Evolutionary conservation across 2,329 filamentous ascomycete genomes (phyloP).

Genomic region (Ploettnerulaceae sp.): DNA sequence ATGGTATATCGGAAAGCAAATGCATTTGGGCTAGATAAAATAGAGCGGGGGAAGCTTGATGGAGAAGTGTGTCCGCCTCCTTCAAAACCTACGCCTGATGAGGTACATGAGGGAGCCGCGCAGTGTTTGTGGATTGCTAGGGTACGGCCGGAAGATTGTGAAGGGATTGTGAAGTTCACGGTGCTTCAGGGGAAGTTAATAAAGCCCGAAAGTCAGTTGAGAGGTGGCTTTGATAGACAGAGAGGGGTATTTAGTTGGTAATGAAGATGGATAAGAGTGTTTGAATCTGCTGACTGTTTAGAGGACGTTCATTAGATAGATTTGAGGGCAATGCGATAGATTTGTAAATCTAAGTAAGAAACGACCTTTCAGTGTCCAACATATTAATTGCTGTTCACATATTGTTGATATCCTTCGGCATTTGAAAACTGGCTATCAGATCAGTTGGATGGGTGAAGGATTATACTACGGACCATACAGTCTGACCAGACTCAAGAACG

Average conservation of each 20-base stretch:
- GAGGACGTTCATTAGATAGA: neutral
- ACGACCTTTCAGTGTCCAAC: too few species aligned
- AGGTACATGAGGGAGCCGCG: constrained; percentile 54
- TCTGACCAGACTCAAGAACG: too few species aligned
- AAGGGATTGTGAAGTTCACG: constrained; percentile 86
- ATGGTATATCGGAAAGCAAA: constrained; percentile 70
- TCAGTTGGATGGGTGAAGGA: too few species aligned
- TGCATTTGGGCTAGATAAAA: constrained; percentile 32
- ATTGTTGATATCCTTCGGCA: too few species aligned
- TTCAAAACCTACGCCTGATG: constrained; percentile 28
- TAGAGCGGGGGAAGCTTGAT: constrained; percentile 32
- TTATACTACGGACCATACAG: too few species aligned
- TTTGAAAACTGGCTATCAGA: too few species aligned
- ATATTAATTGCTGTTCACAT: too few species aligned
- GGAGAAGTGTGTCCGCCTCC: constrained; percentile 32
- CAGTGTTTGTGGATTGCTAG: constrained; percentile 93
- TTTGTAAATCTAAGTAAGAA: too few species aligned
- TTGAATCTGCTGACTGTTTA: neutral
- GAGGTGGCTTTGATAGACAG: constrained; percentile 84
- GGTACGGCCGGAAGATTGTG: constrained; percentile 81
- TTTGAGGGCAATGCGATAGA: neutral
- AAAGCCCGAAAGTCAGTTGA: constrained; percentile 78
- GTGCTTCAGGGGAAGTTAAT: constrained; percentile 90
- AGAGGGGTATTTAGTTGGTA: constrained; percentile 85
- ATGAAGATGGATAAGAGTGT: neutral